Evolutionary conservation across 257 asterid genomes (phyloP), one percentile per base, ranked within the genome.

Genomic region (Ballota nigra): DNA sequence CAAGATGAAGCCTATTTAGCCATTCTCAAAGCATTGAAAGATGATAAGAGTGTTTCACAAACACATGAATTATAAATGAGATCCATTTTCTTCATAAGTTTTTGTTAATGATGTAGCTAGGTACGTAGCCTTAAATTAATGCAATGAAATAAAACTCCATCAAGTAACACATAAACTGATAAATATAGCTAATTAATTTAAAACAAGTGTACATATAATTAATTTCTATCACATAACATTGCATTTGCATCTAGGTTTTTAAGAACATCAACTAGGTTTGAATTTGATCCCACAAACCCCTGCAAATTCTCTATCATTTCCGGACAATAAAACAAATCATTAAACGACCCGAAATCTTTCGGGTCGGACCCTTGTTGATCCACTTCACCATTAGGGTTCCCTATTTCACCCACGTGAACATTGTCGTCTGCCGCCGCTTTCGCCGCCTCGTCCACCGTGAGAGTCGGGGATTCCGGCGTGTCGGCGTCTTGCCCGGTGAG

Each of bases 401-500:
- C 73, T 49, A 11, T 4, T 6, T 63, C 58, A 7, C 2, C 56
- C 19, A 7, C 59, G 2, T 70, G 72, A 62, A 26, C 73, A 49
- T 23, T 22, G 3, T n/a, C 81, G 55, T 51, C 78, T 11, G 12
- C 36, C 64, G 11, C 43, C 13, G 8, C 43, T 36, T 36, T 56
- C 36, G 4, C 62, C 59, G 41, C 70, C 0, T 63, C 63, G 0
- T 8, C 63, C 45, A 33, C 64, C 22, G 76, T 31, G 52, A 60
- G 77, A 60, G 64, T 63, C 20, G 79, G 13, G 18, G 78, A 63
- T 59, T 80, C 82, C n/a, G 85, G 52, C 49, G 68, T 7, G 18
- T 82, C 79, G 22, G 97, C 79, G 22, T 86, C 85, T 40, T 73
- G 88, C 15, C 97, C 97, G 52, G 97, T 91, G 77, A 91, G 91